These are phyloP conservation scores for Haplosporangium sp. DNA, from an alignment of 371 early-diverging fungal genomes.

Conservation along the genomic window DNA sequence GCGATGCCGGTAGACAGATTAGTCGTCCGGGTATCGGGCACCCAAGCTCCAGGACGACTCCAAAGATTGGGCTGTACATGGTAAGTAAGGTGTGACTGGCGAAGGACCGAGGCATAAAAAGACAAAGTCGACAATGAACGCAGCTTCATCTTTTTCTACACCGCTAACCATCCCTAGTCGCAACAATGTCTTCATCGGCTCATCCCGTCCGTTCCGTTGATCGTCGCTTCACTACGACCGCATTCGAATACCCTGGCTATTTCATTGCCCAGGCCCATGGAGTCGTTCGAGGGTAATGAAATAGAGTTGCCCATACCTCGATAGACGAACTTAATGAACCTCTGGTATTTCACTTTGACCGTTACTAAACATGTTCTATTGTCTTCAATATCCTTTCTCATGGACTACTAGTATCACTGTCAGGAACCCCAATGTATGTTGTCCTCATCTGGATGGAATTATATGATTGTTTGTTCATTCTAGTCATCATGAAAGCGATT, in stretches of 20 bases:
- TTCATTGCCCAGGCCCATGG: constrained; percentile 44
- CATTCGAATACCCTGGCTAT: constrained; percentile 46
- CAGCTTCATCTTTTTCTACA: constrained; percentile 1
- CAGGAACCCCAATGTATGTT: constrained; percentile 50
- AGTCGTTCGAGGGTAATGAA: constrained; percentile 47
- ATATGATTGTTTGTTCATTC: too few species aligned
- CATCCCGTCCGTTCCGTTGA: constrained; percentile 52
- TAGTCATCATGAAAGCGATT: too few species aligned
- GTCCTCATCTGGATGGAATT: neutral
- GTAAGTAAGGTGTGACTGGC: too few species aligned
- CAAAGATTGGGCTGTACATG: too few species aligned
- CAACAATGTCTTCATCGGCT: constrained; percentile 21
- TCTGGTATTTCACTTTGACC: neutral
- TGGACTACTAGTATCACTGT: constrained; percentile 30
- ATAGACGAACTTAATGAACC: neutral
- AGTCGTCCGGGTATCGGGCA: too few species aligned
- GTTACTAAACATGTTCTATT: too few species aligned
- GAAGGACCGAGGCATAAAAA: too few species aligned
- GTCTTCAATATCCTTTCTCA: neutral
- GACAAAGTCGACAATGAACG: too few species aligned
- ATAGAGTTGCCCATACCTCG: neutral
- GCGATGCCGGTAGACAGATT: too few species aligned
- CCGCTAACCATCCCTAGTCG: too few species aligned
- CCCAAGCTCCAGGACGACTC: too few species aligned
- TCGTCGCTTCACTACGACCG: constrained; percentile 51